Percentiles rank a stretch among this genome's conserved stretches.
Conservation (phyloP, 768 basidiomycete genomes). For the Trametes villosa region DNA sequence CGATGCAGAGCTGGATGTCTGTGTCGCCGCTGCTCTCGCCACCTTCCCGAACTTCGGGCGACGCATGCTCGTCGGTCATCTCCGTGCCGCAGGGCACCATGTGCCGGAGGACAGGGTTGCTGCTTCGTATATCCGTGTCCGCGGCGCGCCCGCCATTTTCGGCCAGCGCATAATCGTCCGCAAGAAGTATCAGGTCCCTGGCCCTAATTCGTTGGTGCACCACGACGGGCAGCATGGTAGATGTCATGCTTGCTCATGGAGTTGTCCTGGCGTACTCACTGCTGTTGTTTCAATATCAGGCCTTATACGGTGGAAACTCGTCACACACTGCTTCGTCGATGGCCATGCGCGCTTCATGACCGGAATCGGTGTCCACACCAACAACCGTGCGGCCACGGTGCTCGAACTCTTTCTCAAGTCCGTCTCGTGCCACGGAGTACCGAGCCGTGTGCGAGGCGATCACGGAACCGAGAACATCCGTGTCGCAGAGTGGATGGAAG, state of each 20-base stretch:
- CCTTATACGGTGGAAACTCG: constrained; percentile 31
- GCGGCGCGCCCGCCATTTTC: constrained; percentile 6
- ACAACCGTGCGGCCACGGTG: constrained; percentile 46
- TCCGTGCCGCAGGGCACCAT: neutral
- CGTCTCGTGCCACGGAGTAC: constrained; percentile 33
- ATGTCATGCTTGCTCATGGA: neutral
- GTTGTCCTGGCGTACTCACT: too few relatives aligned
- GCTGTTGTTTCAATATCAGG: neutral
- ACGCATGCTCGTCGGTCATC: constrained; percentile 3
- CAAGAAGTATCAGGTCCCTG: constrained; percentile 27
- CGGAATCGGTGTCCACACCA: constrained; percentile 40
- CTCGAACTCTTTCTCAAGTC: constrained; percentile 36
- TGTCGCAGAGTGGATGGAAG: constrained; percentile 42
- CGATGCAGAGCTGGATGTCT: neutral
- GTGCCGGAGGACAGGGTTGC: neutral
- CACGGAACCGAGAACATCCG: constrained; percentile 44
- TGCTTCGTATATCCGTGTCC: constrained; percentile 3
- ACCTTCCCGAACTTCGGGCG: constrained; percentile 8
- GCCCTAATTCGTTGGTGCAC: constrained; percentile 30
- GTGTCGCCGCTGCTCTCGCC: neutral
- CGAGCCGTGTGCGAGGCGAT: constrained; percentile 40
- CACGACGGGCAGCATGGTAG: constrained; percentile 32
- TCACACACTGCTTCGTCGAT: constrained; percentile 35
- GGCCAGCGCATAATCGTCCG: constrained; percentile 3
- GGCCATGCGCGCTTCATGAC: constrained; percentile 32